Evolutionary conservation across 2,329 filamentous ascomycete genomes (phyloP).

Genomic region (Teratosphaeriaceae sp.): DNA sequence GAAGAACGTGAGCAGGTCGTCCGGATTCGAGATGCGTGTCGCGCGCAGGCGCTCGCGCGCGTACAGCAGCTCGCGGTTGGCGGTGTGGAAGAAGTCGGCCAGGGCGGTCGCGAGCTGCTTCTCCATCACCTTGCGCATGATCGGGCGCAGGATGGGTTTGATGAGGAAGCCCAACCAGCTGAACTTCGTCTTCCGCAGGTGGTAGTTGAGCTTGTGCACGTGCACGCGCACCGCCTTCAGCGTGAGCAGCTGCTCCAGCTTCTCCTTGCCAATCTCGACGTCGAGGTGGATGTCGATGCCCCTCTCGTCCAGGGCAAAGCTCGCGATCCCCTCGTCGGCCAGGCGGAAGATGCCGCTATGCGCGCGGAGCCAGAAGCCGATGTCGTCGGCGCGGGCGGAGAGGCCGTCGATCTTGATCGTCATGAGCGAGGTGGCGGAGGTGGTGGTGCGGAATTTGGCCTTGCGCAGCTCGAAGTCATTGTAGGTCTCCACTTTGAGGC

Average conservation of each 20-base stretch:
- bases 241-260: conserved; percentile 72
- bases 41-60: conserved; percentile 81
- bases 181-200: conserved; percentile 66
- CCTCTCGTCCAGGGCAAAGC: conserved; percentile 76
- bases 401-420: conserved; percentile 76
- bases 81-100: conserved; percentile 59
- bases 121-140: conserved; percentile 74
- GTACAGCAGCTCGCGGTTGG: conserved; percentile 81
- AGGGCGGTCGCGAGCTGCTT: conserved; percentile 68
- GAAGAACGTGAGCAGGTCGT: conserved; percentile 74
- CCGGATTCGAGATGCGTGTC: conserved; percentile 72
- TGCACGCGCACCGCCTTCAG: conserved; percentile 69
- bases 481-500: conserved; percentile 71
- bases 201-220: conserved; percentile 83
- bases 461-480: conserved; percentile 85
- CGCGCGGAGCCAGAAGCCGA: conserved; percentile 82
- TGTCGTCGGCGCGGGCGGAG: conserved; percentile 74
- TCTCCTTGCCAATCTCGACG: conserved; percentile 71
- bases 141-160: conserved; percentile 74
- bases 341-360: conserved; percentile 70
- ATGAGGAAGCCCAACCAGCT: conserved; percentile 73
- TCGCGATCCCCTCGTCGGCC: conserved; percentile 76
- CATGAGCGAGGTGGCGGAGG: conserved; percentile 57
- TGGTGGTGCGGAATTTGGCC: conserved; percentile 64
- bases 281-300: conserved; percentile 84